Conservation (phyloP, 345 rosid genomes). For the Hevea brasiliensis region DNA sequence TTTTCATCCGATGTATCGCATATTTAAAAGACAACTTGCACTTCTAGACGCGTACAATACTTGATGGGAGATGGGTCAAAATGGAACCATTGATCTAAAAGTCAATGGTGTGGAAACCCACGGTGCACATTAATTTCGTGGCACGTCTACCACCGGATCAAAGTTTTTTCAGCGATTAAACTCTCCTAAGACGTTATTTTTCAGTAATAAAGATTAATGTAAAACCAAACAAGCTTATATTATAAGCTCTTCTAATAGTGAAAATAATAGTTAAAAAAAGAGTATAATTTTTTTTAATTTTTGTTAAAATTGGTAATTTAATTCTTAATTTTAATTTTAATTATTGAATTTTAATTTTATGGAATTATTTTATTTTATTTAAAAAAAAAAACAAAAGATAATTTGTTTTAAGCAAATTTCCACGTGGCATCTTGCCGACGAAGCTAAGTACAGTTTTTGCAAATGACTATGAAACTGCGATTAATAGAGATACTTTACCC, state of each 20-base stretch:
- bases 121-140: slow-evolving; percentile 16
- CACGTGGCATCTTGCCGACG: slow-evolving; percentile 29
- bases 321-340: too few species aligned
- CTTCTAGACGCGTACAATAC: too few species aligned
- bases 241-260: background rate
- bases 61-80: too few species aligned
- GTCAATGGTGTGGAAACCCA: slow-evolving; percentile 16
- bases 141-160: slow-evolving; percentile 10
- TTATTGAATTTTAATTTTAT: too few species aligned
- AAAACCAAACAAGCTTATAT: background rate
- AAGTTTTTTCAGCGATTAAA: background rate
- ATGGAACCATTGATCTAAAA: background rate
- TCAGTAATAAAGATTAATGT: too few species aligned
- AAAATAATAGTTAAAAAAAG: background rate
- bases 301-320: too few species aligned
- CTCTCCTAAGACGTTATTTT: too few species aligned
- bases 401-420: background rate
- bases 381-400: too few species aligned
- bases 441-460: slow-evolving; percentile 10
- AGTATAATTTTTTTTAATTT: too few species aligned
- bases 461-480: slow-evolving; percentile 13
- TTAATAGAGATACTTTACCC: slow-evolving; percentile 23
- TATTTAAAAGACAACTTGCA: too few species aligned
- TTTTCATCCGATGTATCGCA: too few species aligned
- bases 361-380: too few species aligned